These are phyloP conservation scores for Irpex lacteus DNA, from an alignment of 1,284 basidiomycete genomes.

Conservation along the genomic window DNA sequence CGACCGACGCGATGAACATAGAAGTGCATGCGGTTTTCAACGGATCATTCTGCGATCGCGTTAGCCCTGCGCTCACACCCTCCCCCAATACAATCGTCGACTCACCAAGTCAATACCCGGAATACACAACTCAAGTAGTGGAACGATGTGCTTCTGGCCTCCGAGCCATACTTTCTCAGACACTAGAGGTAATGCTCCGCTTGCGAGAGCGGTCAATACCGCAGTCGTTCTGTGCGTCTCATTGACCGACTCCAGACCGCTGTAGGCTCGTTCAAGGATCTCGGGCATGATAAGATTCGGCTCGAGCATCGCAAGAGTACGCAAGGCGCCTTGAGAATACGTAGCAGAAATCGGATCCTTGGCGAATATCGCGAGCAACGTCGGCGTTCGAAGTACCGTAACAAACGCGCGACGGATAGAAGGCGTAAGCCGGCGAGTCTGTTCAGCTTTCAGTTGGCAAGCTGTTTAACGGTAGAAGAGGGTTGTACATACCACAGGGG, in stretches of 20 bases:
- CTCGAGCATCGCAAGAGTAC: constrained; percentile 78
- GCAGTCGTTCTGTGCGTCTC: constrained; percentile 94
- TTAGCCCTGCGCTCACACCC: constrained; percentile 2
- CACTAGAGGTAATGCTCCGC: constrained; percentile 77
- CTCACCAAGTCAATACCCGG: constrained; percentile 86
- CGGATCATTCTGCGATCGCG: constrained; percentile 75
- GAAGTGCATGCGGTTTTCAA: constrained; percentile 85
- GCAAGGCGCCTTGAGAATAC: constrained; percentile 70
- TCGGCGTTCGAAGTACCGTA: constrained; percentile 79
- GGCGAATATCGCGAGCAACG: constrained; percentile 93
- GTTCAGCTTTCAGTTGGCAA: neutral
- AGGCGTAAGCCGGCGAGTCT: constrained; percentile 78
- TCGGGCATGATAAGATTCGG: constrained; percentile 90
- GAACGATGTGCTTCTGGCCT: constrained; percentile 87
- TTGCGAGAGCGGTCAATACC: constrained; percentile 85
- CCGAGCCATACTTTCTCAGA: constrained; percentile 78
- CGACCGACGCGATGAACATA: constrained; percentile 74
- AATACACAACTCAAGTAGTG: constrained; percentile 86
- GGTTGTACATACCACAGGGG: constrained; percentile 58
- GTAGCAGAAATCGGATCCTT: constrained; percentile 74
- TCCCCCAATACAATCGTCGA: neutral
- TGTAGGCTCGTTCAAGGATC: constrained; percentile 88
- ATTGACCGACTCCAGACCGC: constrained; percentile 90
- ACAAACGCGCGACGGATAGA: constrained; percentile 86
- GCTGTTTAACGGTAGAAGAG: too few species aligned